These are phyloP conservation scores for Austroboletus eburneus DNA, from an alignment of 768 basidiomycete species.

Conservation along the genomic window DNA sequence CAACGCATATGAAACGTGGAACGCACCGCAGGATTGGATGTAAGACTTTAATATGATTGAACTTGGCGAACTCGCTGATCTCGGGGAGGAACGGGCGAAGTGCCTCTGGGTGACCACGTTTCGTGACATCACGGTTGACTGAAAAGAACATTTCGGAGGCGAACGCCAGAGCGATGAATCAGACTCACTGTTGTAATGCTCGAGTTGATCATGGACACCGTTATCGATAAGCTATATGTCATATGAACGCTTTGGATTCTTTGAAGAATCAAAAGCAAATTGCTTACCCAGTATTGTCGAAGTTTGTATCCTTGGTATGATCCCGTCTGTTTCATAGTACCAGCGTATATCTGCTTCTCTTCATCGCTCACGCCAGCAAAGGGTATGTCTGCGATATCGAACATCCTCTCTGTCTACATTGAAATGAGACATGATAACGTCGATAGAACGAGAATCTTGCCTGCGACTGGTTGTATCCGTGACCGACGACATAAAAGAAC, in stretches of 20 bases:
- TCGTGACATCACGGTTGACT: conserved; percentile 51
- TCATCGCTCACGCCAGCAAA: conserved; percentile 38
- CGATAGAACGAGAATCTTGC: conserved; percentile 9
- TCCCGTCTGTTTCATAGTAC: conserved; percentile 39
- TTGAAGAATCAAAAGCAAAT: not conserved
- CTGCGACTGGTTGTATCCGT: conserved; percentile 38
- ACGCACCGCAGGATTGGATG: conserved; percentile 43
- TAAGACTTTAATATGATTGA: conserved; percentile 51
- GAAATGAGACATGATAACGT: conserved; percentile 19
- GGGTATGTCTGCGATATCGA: conserved; percentile 46
- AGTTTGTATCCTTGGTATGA: conserved; percentile 53
- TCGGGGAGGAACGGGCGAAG: conserved; percentile 51
- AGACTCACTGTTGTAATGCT: conserved; percentile 56
- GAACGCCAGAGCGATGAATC: not conserved
- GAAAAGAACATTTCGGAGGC: not conserved
- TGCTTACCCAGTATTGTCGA: conserved; percentile 43
- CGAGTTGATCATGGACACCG: conserved; percentile 60
- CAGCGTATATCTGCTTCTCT: conserved; percentile 42
- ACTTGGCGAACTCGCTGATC: conserved; percentile 44
- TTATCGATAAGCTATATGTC: conserved; percentile 50
- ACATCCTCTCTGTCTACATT: conserved; percentile 42
- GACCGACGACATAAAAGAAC: conserved; percentile 40
- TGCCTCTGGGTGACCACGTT: conserved; percentile 45
- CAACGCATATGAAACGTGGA: not conserved
- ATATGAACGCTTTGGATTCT: not conserved